Evolutionary conservation across 2,329 filamentous ascomycete genomes (phyloP).

Genomic region (Talaromyces sp.): DNA sequence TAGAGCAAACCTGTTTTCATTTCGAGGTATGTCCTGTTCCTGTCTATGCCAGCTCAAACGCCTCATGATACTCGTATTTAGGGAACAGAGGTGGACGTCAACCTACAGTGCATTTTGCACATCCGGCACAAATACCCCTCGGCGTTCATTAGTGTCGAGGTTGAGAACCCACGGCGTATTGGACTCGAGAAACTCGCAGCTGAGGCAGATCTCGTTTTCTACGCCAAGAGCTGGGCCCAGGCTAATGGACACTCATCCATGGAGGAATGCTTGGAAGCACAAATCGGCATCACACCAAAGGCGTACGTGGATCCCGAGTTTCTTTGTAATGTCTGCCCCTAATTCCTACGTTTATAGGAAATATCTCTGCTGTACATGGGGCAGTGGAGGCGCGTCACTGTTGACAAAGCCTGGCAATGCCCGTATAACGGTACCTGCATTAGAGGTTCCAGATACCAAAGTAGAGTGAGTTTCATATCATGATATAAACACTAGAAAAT

Average conservation of each 20-base stretch:
- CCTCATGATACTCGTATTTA: constrained; percentile 23
- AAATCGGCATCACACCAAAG: constrained; percentile 41
- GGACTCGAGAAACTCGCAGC: constrained; percentile 60
- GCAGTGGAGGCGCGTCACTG: constrained; percentile 51
- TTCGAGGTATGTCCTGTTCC: constrained; percentile 57
- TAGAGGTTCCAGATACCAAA: constrained; percentile 35
- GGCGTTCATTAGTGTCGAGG: constrained; percentile 63
- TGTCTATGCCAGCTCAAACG: neutral
- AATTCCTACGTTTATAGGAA: constrained; percentile 32
- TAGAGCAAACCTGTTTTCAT: constrained; percentile 60
- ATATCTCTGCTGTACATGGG: constrained; percentile 59
- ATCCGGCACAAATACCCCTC: constrained; percentile 48
- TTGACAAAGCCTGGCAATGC: constrained; percentile 38
- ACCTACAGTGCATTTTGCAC: constrained; percentile 57
- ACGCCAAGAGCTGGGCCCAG: constrained; percentile 68
- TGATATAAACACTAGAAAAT: constrained; percentile 15
- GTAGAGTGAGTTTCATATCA: constrained; percentile 55
- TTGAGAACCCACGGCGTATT: constrained; percentile 65
- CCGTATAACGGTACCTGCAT: constrained; percentile 46
- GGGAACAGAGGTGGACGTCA: constrained; percentile 64
- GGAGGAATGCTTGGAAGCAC: constrained; percentile 50
- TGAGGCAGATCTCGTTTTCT: constrained; percentile 69
- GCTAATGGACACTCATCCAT: constrained; percentile 45
- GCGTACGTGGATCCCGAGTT: constrained; percentile 39
- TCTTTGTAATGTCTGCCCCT: neutral